Evolutionary conservation across 2,329 filamentous ascomycete species (phyloP).

Genomic region (Didymella keratinophila): DNA sequence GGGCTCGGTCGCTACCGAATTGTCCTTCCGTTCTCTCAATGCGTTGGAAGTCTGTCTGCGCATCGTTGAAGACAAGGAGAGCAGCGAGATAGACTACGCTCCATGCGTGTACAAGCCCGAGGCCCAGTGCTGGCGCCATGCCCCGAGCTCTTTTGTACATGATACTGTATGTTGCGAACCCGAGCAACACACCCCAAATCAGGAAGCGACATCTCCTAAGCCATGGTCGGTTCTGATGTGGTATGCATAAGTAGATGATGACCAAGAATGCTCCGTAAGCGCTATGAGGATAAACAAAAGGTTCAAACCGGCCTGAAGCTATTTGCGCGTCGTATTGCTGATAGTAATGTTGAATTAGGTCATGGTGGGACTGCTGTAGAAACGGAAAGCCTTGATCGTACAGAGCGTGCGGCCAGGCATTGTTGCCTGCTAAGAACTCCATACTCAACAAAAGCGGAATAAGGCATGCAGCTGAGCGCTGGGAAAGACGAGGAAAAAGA

Average conservation of each 20-base stretch:
- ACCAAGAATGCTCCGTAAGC: slow-evolving; percentile 51
- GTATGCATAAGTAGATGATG: slow-evolving; percentile 61
- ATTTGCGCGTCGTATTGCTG: slow-evolving; percentile 52
- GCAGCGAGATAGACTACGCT: slow-evolving; percentile 61
- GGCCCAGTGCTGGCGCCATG: slow-evolving; percentile 61
- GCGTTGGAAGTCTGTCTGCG: slow-evolving; percentile 62
- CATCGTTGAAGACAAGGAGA: slow-evolving; percentile 64
- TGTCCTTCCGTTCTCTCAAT: slow-evolving; percentile 57
- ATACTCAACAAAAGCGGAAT: background rate
- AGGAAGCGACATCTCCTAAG: slow-evolving; percentile 55
- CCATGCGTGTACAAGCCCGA: slow-evolving; percentile 64
- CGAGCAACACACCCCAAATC: slow-evolving; percentile 55
- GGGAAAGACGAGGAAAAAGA: slow-evolving; percentile 13
- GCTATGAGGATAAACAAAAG: slow-evolving; percentile 56
- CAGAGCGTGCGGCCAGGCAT: slow-evolving; percentile 42
- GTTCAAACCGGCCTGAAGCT: slow-evolving; percentile 50
- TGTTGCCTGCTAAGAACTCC: slow-evolving; percentile 12
- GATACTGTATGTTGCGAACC: slow-evolving; percentile 55
- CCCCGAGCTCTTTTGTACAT: slow-evolving; percentile 57
- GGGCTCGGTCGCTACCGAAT: slow-evolving; percentile 21
- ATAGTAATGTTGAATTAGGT: slow-evolving; percentile 49
- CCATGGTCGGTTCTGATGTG: slow-evolving; percentile 53
- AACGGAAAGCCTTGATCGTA: background rate
- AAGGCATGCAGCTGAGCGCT: background rate
- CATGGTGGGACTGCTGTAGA: slow-evolving; percentile 36